A percentile compares a stretch with the other conserved stretches of the same genome.
phyloP scores from a whole-genome alignment of 2,329 filamentous ascomycete genomes.

The Macrophomina tecta region DNA sequence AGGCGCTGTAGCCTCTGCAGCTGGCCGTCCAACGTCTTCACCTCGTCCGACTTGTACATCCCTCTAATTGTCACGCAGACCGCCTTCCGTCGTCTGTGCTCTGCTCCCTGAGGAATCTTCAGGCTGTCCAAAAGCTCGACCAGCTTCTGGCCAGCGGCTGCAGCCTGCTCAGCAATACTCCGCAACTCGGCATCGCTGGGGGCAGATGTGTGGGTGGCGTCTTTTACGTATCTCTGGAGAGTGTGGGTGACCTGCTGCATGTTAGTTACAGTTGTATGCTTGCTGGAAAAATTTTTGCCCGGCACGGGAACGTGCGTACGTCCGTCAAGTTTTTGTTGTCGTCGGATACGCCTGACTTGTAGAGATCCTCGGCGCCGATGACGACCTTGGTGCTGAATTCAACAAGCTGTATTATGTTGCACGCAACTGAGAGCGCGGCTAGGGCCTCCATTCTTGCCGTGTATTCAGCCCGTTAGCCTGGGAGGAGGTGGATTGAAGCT shows the following conservation, averaged over 20 bases:
- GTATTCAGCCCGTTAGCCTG: too few relatives aligned
- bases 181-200: background rate
- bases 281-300: too few relatives aligned
- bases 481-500: too few relatives aligned
- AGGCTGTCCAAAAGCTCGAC: background rate
- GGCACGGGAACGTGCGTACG: background rate
- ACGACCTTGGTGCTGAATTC: conserved; percentile 6
- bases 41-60: background rate
- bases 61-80: background rate
- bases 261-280: too few relatives aligned
- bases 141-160: background rate
- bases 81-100: background rate
- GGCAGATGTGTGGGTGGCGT: background rate
- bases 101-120: background rate
- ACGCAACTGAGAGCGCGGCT: background rate
- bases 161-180: background rate
- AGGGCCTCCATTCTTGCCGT: background rate
- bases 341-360: background rate
- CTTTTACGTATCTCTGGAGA: background rate
- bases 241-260: background rate
- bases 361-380: background rate
- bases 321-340: background rate
- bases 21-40: background rate
- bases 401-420: conserved; percentile 13
- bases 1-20: background rate